These are phyloP conservation scores for Psilocybe azurescens DNA, from an alignment of 768 basidiomycete species.

Conservation along the genomic window DNA sequence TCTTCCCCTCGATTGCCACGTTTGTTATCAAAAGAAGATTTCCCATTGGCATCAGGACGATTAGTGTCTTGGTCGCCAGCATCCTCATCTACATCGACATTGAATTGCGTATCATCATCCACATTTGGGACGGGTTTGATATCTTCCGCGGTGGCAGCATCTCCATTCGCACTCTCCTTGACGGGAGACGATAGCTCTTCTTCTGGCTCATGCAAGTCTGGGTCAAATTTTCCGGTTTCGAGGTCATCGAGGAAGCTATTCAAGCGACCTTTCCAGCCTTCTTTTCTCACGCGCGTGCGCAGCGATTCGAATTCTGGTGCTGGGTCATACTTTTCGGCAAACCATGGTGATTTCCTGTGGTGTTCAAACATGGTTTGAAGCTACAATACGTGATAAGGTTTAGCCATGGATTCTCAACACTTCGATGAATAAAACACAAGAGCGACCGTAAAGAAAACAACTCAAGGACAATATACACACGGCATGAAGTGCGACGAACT, in stretches of 20 bases:
- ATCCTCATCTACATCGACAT: conserved; percentile 76
- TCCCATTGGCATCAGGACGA: conserved; percentile 65
- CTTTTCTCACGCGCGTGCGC: conserved; percentile 79
- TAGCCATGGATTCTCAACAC: conserved; percentile 31
- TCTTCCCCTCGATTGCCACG: conserved; percentile 72
- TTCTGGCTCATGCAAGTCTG: conserved; percentile 69
- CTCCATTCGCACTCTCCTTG: conserved; percentile 60
- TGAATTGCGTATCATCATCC: conserved; percentile 81
- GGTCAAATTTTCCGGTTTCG: conserved; percentile 86
- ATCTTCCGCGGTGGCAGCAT: conserved; percentile 53
- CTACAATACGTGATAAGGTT: conserved; percentile 59
- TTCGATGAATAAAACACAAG: conserved; percentile 25
- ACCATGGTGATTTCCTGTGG: conserved; percentile 96
- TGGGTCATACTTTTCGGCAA: conserved; percentile 93
- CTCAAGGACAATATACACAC: conserved; percentile 27
- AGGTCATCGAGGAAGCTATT: conserved; percentile 79
- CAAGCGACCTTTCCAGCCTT: conserved; percentile 82
- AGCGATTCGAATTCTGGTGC: conserved; percentile 70
- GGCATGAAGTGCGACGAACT: conserved; percentile 29
- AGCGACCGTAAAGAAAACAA: conserved; percentile 20
- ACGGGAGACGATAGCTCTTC: conserved; percentile 52
- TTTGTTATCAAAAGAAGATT: conserved; percentile 46
- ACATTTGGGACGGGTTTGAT: conserved; percentile 48
- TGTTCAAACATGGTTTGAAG: conserved; percentile 95
- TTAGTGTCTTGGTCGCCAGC: conserved; percentile 60